These are phyloP conservation scores for Kluyveromyces starmeri DNA, from an alignment of 805 yeast species.

Conservation along the genomic window DNA sequence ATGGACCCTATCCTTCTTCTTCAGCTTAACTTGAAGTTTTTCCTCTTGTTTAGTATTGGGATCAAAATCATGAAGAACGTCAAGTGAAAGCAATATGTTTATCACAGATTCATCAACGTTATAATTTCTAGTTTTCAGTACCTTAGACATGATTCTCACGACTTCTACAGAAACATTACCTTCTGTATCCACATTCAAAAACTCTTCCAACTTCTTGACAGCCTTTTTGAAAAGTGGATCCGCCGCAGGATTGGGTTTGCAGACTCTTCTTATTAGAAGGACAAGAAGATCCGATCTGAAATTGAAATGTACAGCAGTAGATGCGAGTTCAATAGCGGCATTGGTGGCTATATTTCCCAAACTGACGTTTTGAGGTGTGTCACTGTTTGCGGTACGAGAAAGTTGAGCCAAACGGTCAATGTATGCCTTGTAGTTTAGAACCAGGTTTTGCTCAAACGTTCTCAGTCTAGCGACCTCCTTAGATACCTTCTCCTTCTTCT, in stretches of 20 bases:
- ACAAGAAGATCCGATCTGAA: conserved; percentile 66
- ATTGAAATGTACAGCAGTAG: conserved; percentile 69
- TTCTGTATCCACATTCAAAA: conserved; percentile 69
- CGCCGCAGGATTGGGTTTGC: conserved; percentile 41
- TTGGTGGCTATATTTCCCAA: conserved; percentile 53
- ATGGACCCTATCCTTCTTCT: conserved; percentile 85
- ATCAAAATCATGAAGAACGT: conserved; percentile 60
- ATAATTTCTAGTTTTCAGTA: conserved; percentile 63
- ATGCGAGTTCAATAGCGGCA: conserved; percentile 71
- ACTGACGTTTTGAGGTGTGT: conserved; percentile 22
- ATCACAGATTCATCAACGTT: conserved; percentile 78
- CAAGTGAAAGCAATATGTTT: conserved; percentile 60
- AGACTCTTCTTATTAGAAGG: conserved; percentile 58
- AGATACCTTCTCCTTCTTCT: conserved; percentile 71
- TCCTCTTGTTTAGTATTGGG: conserved; percentile 48
- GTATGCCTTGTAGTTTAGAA: conserved; percentile 59
- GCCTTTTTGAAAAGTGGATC: conserved; percentile 47
- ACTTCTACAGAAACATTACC: conserved; percentile 78
- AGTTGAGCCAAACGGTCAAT: conserved; percentile 45
- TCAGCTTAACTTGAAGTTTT: conserved; percentile 40
- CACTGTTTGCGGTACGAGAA: conserved; percentile 31
- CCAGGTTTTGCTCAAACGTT: conserved; percentile 70
- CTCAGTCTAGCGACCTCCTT: conserved; percentile 74
- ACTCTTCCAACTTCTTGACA: conserved; percentile 54
- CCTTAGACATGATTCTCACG: conserved; percentile 56